Evolutionary conservation across 2,329 filamentous ascomycete genomes (phyloP).

Genomic region (Metarhizium guizhouense): DNA sequence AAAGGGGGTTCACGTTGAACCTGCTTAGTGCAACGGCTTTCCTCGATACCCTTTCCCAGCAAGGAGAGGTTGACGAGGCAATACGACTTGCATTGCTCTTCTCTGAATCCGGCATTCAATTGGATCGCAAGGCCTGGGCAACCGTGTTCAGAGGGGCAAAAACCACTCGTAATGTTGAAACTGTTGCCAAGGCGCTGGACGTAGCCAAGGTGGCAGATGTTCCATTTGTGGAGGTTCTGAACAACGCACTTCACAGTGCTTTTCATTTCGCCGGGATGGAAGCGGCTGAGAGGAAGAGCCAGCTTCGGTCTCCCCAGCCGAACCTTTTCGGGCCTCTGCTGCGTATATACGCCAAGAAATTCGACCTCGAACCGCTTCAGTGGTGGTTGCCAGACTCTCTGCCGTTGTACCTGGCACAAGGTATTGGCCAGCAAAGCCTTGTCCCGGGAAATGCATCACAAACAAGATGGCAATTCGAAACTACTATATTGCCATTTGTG

Average conservation of each 20-base stretch:
- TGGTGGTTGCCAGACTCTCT: constrained; percentile 26
- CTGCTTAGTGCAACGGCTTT: constrained; percentile 55
- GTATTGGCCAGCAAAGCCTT: constrained; percentile 15
- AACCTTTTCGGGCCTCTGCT: constrained; percentile 39
- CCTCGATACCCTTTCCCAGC: constrained; percentile 61
- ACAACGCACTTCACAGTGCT: constrained; percentile 38
- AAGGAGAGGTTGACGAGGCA: constrained; percentile 25
- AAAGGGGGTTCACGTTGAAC: constrained; percentile 55
- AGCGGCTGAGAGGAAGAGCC: constrained; percentile 16
- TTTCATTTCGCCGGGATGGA: constrained; percentile 35
- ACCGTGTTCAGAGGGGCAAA: constrained; percentile 67
- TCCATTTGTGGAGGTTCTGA: constrained; percentile 24
- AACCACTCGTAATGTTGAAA: constrained; percentile 38
- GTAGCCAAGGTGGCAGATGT: constrained; percentile 40
- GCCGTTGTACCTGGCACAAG: constrained; percentile 19
- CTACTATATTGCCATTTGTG: constrained; percentile 24
- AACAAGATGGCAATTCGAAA: constrained; percentile 20
- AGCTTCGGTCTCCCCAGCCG: constrained; percentile 21
- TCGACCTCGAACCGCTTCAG: constrained; percentile 35
- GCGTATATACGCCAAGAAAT: constrained; percentile 38
- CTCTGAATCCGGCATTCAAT: constrained; percentile 38
- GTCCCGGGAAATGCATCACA: constrained; percentile 13
- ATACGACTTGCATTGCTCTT: constrained; percentile 24
- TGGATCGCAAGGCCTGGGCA: constrained; percentile 59
- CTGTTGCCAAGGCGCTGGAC: constrained; percentile 33